These are phyloP conservation scores for Vinca major DNA, from an alignment of 305 asterid species.

Conservation along the genomic window DNA sequence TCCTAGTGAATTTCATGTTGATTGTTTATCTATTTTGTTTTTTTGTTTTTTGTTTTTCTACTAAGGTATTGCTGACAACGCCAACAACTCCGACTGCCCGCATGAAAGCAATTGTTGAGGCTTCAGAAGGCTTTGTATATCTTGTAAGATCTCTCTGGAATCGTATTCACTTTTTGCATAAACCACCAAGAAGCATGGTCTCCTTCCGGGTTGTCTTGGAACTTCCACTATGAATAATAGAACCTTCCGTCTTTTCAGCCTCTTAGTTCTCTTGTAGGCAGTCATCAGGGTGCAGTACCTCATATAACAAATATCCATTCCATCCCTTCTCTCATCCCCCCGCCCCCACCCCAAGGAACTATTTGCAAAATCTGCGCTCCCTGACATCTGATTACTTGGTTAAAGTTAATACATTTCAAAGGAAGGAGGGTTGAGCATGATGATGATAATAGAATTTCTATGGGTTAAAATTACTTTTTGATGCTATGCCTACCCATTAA, in stretches of 20 bases:
- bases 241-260: not conserved
- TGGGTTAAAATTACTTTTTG: not conserved
- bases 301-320: not conserved
- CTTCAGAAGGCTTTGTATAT: conserved; percentile 85
- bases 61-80: conserved; percentile 83
- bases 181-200: not conserved
- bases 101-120: conserved; percentile 80
- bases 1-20: not conserved
- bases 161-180: conserved; percentile 4
- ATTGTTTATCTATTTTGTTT: not conserved
- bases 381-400: not conserved
- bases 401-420: not conserved
- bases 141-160: conserved; percentile 48
- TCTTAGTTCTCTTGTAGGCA: too few species aligned
- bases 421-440: not conserved
- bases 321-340: not conserved
- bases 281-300: not conserved
- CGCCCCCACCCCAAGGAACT: not conserved
- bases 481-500: not conserved
- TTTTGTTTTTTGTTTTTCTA: not conserved
- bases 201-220: not conserved
- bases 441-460: not conserved
- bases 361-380: not conserved
- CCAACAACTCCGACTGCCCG: conserved; percentile 81
- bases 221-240: not conserved